Conservation (phyloP, 306 rosid genomes). For the Dryas octopetala region DNA sequence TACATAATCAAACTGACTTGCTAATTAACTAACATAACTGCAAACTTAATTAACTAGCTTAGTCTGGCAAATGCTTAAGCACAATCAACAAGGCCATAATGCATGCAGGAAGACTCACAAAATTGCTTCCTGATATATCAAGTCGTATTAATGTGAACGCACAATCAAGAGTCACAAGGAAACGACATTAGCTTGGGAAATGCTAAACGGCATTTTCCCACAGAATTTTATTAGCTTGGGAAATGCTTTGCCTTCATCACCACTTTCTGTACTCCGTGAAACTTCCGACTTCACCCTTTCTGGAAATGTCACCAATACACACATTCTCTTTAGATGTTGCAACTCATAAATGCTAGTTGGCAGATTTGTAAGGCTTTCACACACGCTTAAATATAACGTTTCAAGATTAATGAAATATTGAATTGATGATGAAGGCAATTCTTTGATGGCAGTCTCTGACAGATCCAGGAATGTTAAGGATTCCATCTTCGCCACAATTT, state of each 20-base stretch:
- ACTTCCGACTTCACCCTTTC: background rate
- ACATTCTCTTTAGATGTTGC: background rate
- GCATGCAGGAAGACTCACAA: background rate
- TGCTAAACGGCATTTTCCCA: background rate
- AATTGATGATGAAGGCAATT: background rate
- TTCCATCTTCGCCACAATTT: background rate
- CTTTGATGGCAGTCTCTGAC: background rate
- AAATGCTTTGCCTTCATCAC: background rate
- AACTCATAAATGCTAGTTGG: background rate
- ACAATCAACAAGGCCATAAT: background rate
- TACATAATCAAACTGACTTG: no score
- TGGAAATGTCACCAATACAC: background rate
- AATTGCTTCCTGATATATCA: background rate
- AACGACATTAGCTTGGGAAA: background rate
- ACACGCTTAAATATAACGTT: accelerated
- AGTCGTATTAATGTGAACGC: background rate
- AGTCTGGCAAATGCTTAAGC: no score
- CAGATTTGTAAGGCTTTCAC: background rate
- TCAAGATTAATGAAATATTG: background rate
- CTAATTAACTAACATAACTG: no score
- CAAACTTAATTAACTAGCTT: no score
- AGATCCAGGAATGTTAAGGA: accelerated
- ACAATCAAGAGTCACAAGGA: background rate
- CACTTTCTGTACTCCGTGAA: background rate
- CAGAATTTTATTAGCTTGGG: background rate